Conservation (phyloP, 148 eudicot genomes). For the Cornus kousa region DNA sequence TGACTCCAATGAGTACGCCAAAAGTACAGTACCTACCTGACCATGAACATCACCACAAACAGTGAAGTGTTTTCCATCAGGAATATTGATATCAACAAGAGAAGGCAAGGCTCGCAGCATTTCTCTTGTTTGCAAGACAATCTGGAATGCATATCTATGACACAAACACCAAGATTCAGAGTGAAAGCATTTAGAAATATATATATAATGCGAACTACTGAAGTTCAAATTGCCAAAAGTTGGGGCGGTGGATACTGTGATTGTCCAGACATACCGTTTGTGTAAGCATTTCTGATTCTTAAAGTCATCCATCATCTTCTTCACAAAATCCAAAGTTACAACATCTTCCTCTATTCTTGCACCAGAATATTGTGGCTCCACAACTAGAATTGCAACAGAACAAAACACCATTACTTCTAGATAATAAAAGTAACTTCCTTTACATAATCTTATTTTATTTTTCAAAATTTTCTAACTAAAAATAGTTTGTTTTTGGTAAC, state of each 20-base stretch:
- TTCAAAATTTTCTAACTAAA: not conserved
- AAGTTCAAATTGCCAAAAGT: not conserved
- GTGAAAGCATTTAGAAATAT: not conserved
- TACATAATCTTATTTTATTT: not conserved
- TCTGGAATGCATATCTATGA: conserved; percentile 92
- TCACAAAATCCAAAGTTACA: conserved; percentile 84
- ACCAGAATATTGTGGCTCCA: conserved; percentile 94
- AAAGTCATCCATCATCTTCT: conserved; percentile 93
- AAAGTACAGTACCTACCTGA: conserved; percentile 56
- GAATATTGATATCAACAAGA: conserved; percentile 83
- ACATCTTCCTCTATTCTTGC: conserved; percentile 91
- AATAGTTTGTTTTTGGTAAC: not conserved
- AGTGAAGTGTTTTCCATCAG: conserved; percentile 85
- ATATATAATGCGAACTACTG: not conserved
- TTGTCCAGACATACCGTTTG: conserved; percentile 52
- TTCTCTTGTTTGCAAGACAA: conserved; percentile 85
- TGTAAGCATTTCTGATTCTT: conserved; percentile 82
- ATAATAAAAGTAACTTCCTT: conserved; percentile 1
- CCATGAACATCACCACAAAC: conserved; percentile 99
- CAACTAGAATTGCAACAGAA: conserved; percentile 47
- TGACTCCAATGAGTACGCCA: not conserved
- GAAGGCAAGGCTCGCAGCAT: conserved; percentile 87
- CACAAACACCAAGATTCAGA: conserved; percentile 12
- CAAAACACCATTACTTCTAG: conserved; percentile 1
- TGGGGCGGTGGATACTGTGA: not conserved